These are phyloP conservation scores for Cryphonectria japonica DNA, from an alignment of 2,329 filamentous ascomycete species.

Conservation along the genomic window DNA sequence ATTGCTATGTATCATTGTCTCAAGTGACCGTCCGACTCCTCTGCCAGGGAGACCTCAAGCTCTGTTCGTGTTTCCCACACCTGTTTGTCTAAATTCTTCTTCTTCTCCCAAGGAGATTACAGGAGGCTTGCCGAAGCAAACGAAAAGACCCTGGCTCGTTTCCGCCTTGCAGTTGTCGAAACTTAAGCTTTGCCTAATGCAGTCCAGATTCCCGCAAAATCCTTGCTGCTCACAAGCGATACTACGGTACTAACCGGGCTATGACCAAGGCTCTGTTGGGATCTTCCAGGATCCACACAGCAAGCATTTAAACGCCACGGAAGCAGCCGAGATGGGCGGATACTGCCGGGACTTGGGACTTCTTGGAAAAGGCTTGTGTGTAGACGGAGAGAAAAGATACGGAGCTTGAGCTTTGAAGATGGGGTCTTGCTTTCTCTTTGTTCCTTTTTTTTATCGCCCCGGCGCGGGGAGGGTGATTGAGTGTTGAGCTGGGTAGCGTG, in stretches of 20 bases:
- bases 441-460: too few relatives aligned
- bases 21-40: neutral
- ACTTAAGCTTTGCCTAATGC: neutral
- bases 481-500: too few relatives aligned
- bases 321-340: neutral
- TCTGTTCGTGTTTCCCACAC: neutral
- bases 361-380: neutral
- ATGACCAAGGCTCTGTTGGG: neutral
- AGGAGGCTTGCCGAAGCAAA: conserved; percentile 1
- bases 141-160: neutral
- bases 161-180: neutral
- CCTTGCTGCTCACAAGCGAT: neutral
- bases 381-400: too few relatives aligned
- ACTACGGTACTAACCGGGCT: neutral
- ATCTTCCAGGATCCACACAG: neutral
- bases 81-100: neutral
- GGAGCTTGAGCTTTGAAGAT: neutral
- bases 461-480: too few relatives aligned
- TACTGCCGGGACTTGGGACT: neutral
- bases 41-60: neutral
- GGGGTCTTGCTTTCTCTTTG: too few relatives aligned
- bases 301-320: neutral
- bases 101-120: neutral
- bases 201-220: neutral
- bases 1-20: neutral